A percentile compares a stretch with the other conserved stretches of the same genome.
Conservation (phyloP, 768 basidiomycete species). For the Lentinula detonsa region DNA sequence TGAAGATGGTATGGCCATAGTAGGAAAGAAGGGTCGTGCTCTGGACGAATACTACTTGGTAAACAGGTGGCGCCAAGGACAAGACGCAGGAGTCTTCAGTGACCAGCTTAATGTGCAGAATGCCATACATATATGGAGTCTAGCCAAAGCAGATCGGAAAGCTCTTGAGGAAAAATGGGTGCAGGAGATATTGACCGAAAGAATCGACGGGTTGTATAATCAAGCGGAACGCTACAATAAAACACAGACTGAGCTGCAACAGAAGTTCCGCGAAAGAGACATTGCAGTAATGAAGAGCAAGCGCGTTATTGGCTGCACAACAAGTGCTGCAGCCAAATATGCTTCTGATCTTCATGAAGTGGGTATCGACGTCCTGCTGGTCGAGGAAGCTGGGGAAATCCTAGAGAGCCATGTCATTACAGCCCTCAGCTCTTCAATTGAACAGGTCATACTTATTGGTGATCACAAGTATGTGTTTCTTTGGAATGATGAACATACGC, state of each 20-base stretch:
- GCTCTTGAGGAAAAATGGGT: constrained; percentile 25
- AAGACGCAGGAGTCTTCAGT: constrained; percentile 37
- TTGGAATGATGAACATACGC: neutral
- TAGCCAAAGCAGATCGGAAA: constrained; percentile 21
- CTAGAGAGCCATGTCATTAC: constrained; percentile 63
- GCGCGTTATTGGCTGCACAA: constrained; percentile 62
- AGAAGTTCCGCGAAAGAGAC: constrained; percentile 28
- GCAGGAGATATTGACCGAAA: constrained; percentile 24
- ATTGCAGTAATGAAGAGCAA: constrained; percentile 33
- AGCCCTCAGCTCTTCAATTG: constrained; percentile 37
- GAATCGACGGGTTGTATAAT: constrained; percentile 17
- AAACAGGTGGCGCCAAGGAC: constrained; percentile 38
- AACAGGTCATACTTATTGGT: constrained; percentile 61
- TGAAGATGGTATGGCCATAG: constrained; percentile 37
- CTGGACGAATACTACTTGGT: constrained; percentile 37
- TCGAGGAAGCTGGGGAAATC: constrained; percentile 73
- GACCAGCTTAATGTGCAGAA: constrained; percentile 16
- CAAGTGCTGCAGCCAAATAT: constrained; percentile 65
- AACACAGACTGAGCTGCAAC: constrained; percentile 26
- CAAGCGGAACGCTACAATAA: constrained; percentile 32
- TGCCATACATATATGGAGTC: constrained; percentile 28
- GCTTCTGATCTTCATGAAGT: constrained; percentile 36
- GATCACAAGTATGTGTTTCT: constrained; percentile 60
- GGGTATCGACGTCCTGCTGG: constrained; percentile 44
- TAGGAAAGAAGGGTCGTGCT: constrained; percentile 32